Evolutionary conservation across 2,329 filamentous ascomycete species (phyloP), one percentile per base, ranked within the genome.

Genomic region (Hirsutella rhossiliensis): DNA sequence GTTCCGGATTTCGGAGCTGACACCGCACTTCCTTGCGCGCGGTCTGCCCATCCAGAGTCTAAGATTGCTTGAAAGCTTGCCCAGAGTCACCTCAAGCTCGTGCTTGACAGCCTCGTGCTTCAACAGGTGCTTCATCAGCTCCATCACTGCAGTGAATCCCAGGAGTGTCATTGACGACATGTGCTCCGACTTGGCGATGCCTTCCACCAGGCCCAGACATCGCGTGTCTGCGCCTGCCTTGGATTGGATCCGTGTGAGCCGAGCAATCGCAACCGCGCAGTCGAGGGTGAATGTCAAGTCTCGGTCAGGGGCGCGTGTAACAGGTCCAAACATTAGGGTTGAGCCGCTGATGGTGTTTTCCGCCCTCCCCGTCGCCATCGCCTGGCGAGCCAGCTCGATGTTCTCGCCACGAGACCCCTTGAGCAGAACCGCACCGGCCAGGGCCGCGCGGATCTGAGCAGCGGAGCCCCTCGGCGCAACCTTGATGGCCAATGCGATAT

Each of bases 391-490:
- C 5, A 69, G 63, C 32, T 72, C 73, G 41, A 82, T 80, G 52
- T 73, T 74, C 34, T 65, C 62, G 36, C 70, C 73, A 37, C 75
- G 73, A 45, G 69, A 71, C 51, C 75, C 67, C 23, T 74, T 64
- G 23, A 71, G 60, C 15, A 82, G 61, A 17, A 80, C 65, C 4
- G 78, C 76, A 19, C 73, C 73, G 3, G 78, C 73, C 29, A 81
- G 68, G 2, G 80, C 64, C 19, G 75, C 76, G 30, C 77, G 76
- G 15, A 74, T 65, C 48, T 78, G 76, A 15, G 85, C 82, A 19
- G 78, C 77, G 1, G 87, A 94, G 12, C 84, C 84, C 32, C 83
- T 78, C 1, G 90, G 90, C 1, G 89, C 86, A 8, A 80, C 75
- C 46, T 76, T 74, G 48, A 87, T 71, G 2, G 89, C 87, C 30